These are phyloP conservation scores for Entomophthora muscae DNA, from an alignment of 371 early-diverging fungal species.

Conservation along the genomic window DNA sequence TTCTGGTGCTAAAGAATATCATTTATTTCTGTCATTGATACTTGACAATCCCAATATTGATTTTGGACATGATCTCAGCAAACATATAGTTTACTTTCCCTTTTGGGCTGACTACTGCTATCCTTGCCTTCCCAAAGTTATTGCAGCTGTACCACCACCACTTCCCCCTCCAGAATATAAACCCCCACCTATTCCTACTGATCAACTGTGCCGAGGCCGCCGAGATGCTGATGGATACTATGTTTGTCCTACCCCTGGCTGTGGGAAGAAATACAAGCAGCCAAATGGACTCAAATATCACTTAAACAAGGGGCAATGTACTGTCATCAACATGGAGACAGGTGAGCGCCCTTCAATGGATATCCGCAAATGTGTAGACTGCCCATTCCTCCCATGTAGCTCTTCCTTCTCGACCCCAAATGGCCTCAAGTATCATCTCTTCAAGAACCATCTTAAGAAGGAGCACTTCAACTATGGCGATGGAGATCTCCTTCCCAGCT, in stretches of 20 bases:
- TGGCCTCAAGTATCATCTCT: background rate
- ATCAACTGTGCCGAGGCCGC: conserved; percentile 7
- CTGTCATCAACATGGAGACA: background rate
- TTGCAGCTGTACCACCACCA: background rate
- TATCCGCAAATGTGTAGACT: background rate
- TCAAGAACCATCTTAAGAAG: background rate
- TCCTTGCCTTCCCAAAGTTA: background rate
- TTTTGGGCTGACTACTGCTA: background rate
- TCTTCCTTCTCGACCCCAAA: background rate
- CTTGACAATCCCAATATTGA: background rate
- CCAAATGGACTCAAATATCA: conserved; percentile 3
- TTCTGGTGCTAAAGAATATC: background rate
- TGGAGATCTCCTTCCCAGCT: background rate
- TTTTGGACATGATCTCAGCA: background rate
- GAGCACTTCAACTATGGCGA: background rate
- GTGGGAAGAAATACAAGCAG: background rate
- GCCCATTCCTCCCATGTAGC: background rate
- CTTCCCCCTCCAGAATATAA: no score
- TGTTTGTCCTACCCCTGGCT: background rate
- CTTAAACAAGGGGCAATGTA: background rate
- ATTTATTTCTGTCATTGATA: background rate
- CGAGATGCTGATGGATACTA: background rate
- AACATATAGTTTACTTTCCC: background rate
- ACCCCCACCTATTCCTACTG: background rate
- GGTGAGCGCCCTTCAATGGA: background rate